These are phyloP conservation scores for Paramarasmius palmivorus DNA, from an alignment of 1,284 basidiomycete genomes.

Conservation along the genomic window DNA sequence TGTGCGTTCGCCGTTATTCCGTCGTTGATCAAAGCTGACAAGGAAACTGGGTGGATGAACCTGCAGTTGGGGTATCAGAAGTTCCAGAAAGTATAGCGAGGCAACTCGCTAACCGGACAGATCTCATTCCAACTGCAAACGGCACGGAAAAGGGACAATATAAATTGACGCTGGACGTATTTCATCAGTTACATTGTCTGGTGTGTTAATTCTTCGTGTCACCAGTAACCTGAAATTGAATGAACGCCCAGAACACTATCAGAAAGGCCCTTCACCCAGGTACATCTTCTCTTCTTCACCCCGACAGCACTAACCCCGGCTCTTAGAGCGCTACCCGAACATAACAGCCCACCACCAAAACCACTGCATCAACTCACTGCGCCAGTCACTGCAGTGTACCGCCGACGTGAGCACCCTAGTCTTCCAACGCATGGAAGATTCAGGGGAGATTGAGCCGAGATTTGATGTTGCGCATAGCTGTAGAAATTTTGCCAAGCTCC, in stretches of 20 bases:
- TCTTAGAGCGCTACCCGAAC: background rate
- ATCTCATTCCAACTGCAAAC: background rate
- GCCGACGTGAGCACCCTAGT: constrained; percentile 1
- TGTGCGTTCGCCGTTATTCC: background rate
- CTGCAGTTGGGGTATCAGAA: background rate
- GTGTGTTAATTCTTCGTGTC: background rate
- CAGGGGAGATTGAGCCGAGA: background rate
- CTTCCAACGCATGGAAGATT: background rate
- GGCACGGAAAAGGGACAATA: background rate
- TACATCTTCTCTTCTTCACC: too few relatives aligned
- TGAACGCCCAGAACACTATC: too few relatives aligned
- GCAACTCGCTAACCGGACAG: background rate
- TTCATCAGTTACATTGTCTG: constrained; percentile 7
- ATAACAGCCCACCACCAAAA: background rate
- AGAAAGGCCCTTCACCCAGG: too few relatives aligned
- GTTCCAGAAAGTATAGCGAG: background rate
- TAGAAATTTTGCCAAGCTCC: background rate
- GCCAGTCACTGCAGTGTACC: background rate
- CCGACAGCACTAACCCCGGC: background rate
- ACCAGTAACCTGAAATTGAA: too few relatives aligned
- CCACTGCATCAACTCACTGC: background rate
- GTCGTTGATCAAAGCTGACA: too few relatives aligned
- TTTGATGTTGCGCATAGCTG: constrained; percentile 3
- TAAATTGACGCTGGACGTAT: background rate
- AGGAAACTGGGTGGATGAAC: background rate